These are phyloP conservation scores for Nakaseomyces uthaithaninus DNA, from an alignment of 1,139 yeast genomes.

Conservation along the genomic window DNA sequence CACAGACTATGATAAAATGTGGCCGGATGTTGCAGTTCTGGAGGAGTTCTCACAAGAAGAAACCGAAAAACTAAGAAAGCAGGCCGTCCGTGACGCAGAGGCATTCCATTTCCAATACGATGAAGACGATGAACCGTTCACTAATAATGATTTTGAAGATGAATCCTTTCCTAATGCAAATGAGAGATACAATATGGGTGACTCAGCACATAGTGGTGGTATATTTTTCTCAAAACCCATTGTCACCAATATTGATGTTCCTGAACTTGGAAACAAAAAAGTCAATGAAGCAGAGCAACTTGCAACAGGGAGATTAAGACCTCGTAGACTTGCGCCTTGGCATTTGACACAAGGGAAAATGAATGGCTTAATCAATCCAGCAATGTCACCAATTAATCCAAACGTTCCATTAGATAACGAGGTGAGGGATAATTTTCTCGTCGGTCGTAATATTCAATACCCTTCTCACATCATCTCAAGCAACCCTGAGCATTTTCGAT, in stretches of 20 bases:
- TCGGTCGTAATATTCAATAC: constrained; percentile 31
- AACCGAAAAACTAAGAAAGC: constrained; percentile 39
- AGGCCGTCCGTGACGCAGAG: constrained; percentile 38
- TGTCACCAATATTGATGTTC: constrained; percentile 37
- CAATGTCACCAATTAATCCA: constrained; percentile 12
- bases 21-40: constrained; percentile 79
- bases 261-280: constrained; percentile 37
- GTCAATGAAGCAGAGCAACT: constrained; percentile 60
- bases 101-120: constrained; percentile 34
- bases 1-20: constrained; percentile 33
- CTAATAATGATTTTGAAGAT: constrained; percentile 22
- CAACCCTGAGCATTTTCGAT: constrained; percentile 50
- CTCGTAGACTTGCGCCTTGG: constrained; percentile 74
- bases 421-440: constrained; percentile 26
- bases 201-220: constrained; percentile 17
- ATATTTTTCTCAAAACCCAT: constrained; percentile 37
- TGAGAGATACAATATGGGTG: constrained; percentile 9
- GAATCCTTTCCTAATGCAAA: constrained; percentile 21
- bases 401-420: constrained; percentile 12
- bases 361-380: neutral
- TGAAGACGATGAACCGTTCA: constrained; percentile 25
- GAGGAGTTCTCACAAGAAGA: constrained; percentile 75
- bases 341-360: constrained; percentile 35
- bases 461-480: constrained; percentile 38
- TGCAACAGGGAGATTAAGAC: constrained; percentile 56